Base-by-base conservation (phyloP, 2,329 filamentous ascomycete species). In the Hirsutella thompsonii region DNA sequence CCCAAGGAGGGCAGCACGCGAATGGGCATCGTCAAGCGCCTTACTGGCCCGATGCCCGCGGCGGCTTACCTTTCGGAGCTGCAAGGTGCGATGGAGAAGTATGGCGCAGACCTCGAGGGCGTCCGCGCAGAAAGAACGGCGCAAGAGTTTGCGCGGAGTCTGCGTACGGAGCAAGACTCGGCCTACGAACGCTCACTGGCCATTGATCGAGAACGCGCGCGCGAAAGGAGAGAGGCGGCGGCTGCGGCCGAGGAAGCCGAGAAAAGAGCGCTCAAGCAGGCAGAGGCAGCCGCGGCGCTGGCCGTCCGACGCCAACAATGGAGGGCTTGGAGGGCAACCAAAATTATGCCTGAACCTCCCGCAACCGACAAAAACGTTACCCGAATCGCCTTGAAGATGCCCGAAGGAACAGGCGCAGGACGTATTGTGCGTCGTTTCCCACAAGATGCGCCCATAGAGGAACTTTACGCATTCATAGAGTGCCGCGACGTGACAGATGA, bases 401-500 rank as follows among this genome's bases (percentile, higher is more conserved):
- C 76, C 8, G 67, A 71, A 47, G 58, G 58, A 23, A 62, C 61
- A 0, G 81, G 75, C 4, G 83, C 77, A 1, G 82, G 86, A 38
- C 73, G 89, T 34, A 74, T 94, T 2, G 75, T 94, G 42, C 74
- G 90, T 34, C 76, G 75, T 38, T 96, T 98, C 57, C 60, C 68
- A 0, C 67, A 72, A 1, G 68, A 76, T n/a, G 76, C 83, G 0
- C 70, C 74, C 2, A 67, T 96, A 30, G 90, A 96, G 56, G 88
- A 95, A 53, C 64, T 98, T 5, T 96, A 96, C 59, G 92, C 90
- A 0, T 95, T 94, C 62, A 88, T 96, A 2, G 92, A 98, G 56
- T 96, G 90, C 62, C 81, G 88, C 56, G 79, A 86, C 40, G 51
- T 82, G 5, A 51, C 88, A 3, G 60, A 72, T 29, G 47, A 49